Conservation (phyloP, 1,139 yeast species). For the Magnusiomyces sp. region DNA sequence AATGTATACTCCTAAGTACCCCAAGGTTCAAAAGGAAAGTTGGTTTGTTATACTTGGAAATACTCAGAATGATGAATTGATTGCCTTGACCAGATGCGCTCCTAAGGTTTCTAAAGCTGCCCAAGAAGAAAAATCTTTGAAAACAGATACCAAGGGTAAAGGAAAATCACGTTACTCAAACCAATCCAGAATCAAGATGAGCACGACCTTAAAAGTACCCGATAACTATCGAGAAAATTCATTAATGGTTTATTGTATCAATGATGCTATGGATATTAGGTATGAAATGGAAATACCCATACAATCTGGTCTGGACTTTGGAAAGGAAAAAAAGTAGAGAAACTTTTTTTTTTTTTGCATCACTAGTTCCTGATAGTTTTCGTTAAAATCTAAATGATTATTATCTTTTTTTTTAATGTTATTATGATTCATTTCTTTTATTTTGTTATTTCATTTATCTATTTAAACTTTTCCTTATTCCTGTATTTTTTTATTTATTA, state of each 20-base stretch:
- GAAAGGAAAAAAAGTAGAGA: too few relatives aligned
- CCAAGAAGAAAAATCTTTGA: not conserved
- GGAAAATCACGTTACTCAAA: not conserved
- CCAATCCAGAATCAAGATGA: slow-evolving; percentile 7
- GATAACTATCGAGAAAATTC: slow-evolving; percentile 8
- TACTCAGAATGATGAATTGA: slow-evolving; percentile 20
- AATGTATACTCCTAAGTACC: slow-evolving; percentile 72
- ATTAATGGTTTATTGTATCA: slow-evolving; percentile 17
- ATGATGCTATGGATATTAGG: slow-evolving; percentile 19
- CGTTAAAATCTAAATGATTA: not conserved
- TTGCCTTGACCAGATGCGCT: slow-evolving; percentile 22
- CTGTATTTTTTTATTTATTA: not conserved
- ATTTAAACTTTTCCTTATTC: not conserved
- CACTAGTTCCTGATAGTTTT: not conserved
- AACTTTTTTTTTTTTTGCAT: not conserved
- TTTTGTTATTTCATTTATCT: not conserved
- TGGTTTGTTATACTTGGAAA: slow-evolving; percentile 76
- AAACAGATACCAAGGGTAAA: not conserved
- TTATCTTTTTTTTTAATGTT: not conserved
- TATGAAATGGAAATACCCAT: slow-evolving; percentile 14
- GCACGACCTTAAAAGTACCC: slow-evolving; percentile 12
- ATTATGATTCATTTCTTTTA: not conserved
- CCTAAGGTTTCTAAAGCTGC: slow-evolving; percentile 13
- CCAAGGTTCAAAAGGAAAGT: slow-evolving; percentile 85
- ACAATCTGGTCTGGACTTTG: too few relatives aligned